Percentiles rank a stretch among this genome's conserved stretches.
phyloP scores from a whole-genome alignment of 2,329 filamentous ascomycete species.

The Fonsecaea erecta region DNA sequence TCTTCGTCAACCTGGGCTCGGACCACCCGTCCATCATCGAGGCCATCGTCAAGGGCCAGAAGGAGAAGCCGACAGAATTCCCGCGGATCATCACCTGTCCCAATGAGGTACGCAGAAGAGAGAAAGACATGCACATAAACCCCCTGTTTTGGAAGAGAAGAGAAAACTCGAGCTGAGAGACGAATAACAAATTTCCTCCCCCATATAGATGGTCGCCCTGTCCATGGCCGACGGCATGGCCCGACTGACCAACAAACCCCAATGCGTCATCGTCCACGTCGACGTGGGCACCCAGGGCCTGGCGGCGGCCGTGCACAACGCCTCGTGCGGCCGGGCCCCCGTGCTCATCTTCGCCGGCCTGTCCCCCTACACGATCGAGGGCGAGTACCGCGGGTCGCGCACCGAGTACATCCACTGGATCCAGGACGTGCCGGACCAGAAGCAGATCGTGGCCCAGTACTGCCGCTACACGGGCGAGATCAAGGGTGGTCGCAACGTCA shows the following conservation, averaged over 20 bases:
- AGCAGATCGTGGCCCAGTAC: conserved; percentile 79
- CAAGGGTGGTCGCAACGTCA: conserved; percentile 81
- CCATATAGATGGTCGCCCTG: conserved; percentile 74
- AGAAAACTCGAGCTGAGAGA: conserved; percentile 11
- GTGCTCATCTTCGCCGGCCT: conserved; percentile 79
- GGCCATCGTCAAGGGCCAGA: conserved; percentile 76
- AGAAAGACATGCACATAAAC: no score
- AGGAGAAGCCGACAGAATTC: conserved; percentile 67
- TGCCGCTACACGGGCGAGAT: conserved; percentile 83
- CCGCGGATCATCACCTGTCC: conserved; percentile 78
- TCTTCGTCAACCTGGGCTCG: conserved; percentile 60
- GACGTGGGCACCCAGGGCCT: conserved; percentile 82
- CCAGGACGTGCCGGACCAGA: conserved; percentile 81
- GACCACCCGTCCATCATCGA: conserved; percentile 76
- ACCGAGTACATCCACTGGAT: conserved; percentile 89
- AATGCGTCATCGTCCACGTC: conserved; percentile 79
- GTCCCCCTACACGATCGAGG: conserved; percentile 76
- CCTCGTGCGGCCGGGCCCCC: conserved; percentile 73
- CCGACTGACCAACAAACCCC: conserved; percentile 70
- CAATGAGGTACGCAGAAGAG: conserved; percentile 64
- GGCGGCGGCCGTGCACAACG: conserved; percentile 78
- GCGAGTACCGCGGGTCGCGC: conserved; percentile 75
- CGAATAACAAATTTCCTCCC: conserved; percentile 48
- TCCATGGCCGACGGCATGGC: conserved; percentile 85
- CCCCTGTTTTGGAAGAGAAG: no score